Evolutionary conservation across 371 early-diverging fungal species (phyloP), one percentile per base, ranked within the genome.

Genomic region (Dichotomocladium elegans): DNA sequence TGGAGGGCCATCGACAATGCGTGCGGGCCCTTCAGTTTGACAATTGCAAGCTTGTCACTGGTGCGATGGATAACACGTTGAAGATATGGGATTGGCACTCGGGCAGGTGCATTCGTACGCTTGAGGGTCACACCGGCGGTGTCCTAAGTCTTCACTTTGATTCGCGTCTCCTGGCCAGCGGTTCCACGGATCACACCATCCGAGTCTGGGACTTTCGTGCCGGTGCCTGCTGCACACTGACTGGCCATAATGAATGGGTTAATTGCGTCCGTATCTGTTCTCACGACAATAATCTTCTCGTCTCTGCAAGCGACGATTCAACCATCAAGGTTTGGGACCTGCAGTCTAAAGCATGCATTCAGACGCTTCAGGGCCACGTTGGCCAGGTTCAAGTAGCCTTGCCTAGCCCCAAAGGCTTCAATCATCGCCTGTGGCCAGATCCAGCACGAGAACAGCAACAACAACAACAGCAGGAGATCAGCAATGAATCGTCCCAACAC

Each of bases 31-130:
- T 98, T 6, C 94, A 91, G 49, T 92, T 92, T 61, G 91, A 91
- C 58, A 86, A 87, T 30, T 82, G 83, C 58, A 91, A 88, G 64
- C 72, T 93, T 26, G 86, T 94, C 15, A 87, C 92, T 3, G 93
- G 91, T 6, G 89, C 94, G 8, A 86, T 91, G 70, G 99, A 99
- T 61, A 82, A 90, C 25, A 96, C 96, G 0, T 81, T 99, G n/a
- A 81, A 91, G 56, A 89, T 99, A 41, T 99, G 99, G 99, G 92
- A 96, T 72, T 90, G 93, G 64, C 89, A 91, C 42, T 89, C 88
- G 4, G 98, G 95, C 27, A 71, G 86, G 30, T 89, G 91, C 55
- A 83, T 98, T 34, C 88, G 94, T 24, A 90, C 88, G 0, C 66
- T 98, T 42, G 86, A 82, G 41, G 89, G 88, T 26, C 88, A 87